Base-by-base conservation (phyloP, 2,329 filamentous ascomycete genomes). In the Aureobasidium lini region DNA sequence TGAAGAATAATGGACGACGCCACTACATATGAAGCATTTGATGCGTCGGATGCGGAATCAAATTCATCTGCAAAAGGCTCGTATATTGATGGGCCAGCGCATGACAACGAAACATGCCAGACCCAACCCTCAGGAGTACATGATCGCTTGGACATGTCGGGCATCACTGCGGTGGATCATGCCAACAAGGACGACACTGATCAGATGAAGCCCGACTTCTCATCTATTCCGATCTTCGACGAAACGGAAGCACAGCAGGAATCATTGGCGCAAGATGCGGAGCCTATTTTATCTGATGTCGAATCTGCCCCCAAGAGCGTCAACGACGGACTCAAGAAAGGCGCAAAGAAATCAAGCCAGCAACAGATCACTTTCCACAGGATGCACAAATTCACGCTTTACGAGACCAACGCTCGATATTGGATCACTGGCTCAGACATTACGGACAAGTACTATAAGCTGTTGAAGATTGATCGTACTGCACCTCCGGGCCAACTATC, bases 331-430 rank as follows among this genome's bases (percentile, higher is more conserved):
- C 31, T 32, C 18, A 47, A 48, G 34, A 48, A 57, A 37, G n/a
- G 8, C 13, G 8, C 32, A 6, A 23, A 36, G 10, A 40, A 10
- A 0, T 6, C 31, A 4, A 16, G n/a, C 11, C 54, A 40, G 16
- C 40, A 42, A 29, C 50, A 48, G 18, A 34, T 43, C 4, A 23
- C 28, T 32, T 60, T 66, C 4, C 68, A 69, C 62, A 65, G 70
- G 13, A 96, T 99, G 90, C 91, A 96, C 77, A 95, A 94, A 69
- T 97, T 96, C 73, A 94, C 89, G n/a, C 77, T 99, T 23, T 97
- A 99, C 73, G 94, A 99, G 76, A 99, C 94, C 3, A 89, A 90
- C 11, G 90, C 87, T 59, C 84, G 90, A 56, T 99, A 94, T 73
- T 99, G 96, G 72, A 87, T 99, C 64, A 90, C 97, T 16, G 94